phyloP scores from a whole-genome alignment of 495 filamentous ascomycete species.

The Tuber microsphaerosporum region DNA sequence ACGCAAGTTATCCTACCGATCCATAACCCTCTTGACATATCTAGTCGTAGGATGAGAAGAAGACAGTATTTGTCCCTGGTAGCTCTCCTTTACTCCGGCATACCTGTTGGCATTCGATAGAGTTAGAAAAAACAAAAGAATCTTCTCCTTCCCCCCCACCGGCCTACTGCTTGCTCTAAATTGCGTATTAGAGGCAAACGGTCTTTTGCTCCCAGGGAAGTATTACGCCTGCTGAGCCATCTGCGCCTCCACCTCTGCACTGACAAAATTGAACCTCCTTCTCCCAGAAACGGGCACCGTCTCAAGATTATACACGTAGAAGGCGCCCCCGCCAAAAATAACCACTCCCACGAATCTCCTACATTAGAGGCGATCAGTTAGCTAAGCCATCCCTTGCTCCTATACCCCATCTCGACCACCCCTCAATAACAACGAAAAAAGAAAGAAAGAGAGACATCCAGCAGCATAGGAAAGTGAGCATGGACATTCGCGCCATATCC shows the following conservation, averaged over 20 bases:
- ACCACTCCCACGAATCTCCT: constrained; percentile 18
- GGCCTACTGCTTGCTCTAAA: background rate
- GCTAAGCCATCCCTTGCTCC: background rate
- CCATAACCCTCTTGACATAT: constrained; percentile 62
- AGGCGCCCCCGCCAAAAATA: constrained; percentile 28
- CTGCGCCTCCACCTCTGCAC: constrained; percentile 50
- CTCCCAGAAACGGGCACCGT: constrained; percentile 73
- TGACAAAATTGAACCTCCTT: constrained; percentile 72
- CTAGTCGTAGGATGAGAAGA: constrained; percentile 48
- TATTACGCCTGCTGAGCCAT: constrained; percentile 42
- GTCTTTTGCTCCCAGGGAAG: background rate
- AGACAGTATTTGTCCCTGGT: constrained; percentile 48
- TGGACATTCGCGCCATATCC: background rate
- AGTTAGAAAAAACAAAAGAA: background rate
- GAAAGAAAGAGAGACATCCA: background rate
- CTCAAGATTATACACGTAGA: constrained; percentile 70
- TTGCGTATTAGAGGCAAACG: background rate
- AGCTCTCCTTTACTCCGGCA: constrained; percentile 40
- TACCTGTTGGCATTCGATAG: constrained; percentile 20
- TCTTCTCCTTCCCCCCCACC: background rate
- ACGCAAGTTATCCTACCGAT: constrained; percentile 27
- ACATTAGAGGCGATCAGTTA: background rate
- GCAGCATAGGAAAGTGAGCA: background rate
- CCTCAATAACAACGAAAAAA: background rate
- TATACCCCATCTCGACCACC: background rate